Evolutionary conservation across 805 yeast species (phyloP).

Genomic region (Candida silvicultrix): DNA sequence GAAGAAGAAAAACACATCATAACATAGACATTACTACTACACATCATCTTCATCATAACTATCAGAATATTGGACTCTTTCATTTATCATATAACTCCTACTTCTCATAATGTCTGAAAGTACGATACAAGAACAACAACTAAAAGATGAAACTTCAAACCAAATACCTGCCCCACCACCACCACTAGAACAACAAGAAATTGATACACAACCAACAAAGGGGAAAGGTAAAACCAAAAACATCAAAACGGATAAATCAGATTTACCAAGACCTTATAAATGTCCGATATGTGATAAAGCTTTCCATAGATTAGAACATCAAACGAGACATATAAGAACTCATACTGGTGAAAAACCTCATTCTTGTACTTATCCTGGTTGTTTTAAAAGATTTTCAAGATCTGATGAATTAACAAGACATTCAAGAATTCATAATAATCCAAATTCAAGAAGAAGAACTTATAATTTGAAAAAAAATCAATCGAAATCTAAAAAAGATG

Average conservation of each 20-base stretch:
- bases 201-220: background rate
- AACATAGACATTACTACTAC: too few relatives aligned
- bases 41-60: too few relatives aligned
- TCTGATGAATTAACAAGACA: conserved; percentile 75
- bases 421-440: conserved; percentile 65
- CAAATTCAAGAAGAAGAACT: conserved; percentile 58
- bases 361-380: conserved; percentile 65
- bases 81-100: too few relatives aligned
- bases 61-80: too few relatives aligned
- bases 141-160: background rate
- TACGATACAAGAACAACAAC: background rate
- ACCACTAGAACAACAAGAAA: background rate
- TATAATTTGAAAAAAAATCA: conserved; percentile 31
- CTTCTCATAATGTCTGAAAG: background rate
- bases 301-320: conserved; percentile 71
- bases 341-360: conserved; percentile 84
- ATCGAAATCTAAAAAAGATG: conserved; percentile 3
- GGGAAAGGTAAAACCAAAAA: background rate
- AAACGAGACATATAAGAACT: conserved; percentile 71
- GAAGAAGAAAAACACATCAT: too few relatives aligned
- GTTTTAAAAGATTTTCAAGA: conserved; percentile 60
- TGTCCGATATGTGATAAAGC: conserved; percentile 73
- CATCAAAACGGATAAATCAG: conserved; percentile 12
- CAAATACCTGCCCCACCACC: background rate
- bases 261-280: conserved; percentile 51